These are phyloP conservation scores for Podila verticillata DNA, from an alignment of 192 early-diverging fungal genomes.

Conservation along the genomic window DNA sequence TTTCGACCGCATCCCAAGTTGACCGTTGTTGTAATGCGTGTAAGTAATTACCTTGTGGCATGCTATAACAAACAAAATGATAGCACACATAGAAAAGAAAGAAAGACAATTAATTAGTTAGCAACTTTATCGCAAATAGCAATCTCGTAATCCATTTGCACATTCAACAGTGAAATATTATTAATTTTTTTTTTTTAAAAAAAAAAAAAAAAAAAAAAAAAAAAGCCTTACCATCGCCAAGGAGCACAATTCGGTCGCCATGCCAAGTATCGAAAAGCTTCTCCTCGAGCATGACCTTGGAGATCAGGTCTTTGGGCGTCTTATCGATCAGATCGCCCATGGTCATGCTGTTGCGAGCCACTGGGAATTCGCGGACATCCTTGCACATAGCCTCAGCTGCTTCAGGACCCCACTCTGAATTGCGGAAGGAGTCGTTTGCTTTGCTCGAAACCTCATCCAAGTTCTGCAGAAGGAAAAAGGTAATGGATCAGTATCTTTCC, in stretches of 20 bases:
- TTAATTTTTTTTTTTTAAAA: no score
- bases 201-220: neutral
- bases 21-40: no score
- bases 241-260: neutral
- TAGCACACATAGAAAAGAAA: no score
- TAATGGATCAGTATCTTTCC: no score
- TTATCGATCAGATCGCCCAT: neutral
- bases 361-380: neutral
- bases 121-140: no score
- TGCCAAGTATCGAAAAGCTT: conserved; percentile 6
- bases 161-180: no score
- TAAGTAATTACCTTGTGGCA: no score
- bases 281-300: conserved; percentile 10
- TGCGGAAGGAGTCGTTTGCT: neutral
- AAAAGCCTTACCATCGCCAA: conserved; percentile 5
- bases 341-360: neutral
- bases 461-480: no score
- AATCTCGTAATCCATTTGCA: no score
- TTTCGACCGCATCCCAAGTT: no score
- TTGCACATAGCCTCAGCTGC: conserved; percentile 10
- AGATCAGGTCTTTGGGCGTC: conserved; percentile 5
- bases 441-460: neutral
- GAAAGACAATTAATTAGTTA: no score
- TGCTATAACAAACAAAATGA: no score
- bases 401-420: conserved; percentile 11